Conservation (phyloP, 2,329 filamentous ascomycete genomes). For the Talaromyces piceae region DNA sequence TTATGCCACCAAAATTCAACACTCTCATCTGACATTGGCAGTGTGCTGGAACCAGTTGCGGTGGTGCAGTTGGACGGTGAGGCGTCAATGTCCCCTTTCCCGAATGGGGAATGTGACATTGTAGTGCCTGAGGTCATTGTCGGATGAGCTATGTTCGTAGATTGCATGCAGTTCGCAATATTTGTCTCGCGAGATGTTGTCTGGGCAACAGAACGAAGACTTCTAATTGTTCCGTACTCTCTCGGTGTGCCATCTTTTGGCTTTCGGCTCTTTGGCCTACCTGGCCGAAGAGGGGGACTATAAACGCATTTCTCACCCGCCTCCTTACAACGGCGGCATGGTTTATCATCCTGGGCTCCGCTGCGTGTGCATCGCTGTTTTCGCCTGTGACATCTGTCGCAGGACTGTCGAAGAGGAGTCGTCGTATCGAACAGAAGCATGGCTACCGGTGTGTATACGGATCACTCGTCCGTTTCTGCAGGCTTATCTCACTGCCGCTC, state of each 20-base stretch:
- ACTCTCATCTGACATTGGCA: background rate
- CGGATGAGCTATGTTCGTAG: background rate
- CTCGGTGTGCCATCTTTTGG: background rate
- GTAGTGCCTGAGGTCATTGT: background rate
- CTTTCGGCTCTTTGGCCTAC: background rate
- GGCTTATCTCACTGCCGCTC: background rate
- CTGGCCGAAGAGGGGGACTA: constrained; percentile 2
- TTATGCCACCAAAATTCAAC: background rate
- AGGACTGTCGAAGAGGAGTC: background rate
- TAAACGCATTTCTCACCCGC: constrained; percentile 6
- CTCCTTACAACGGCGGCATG: constrained; percentile 2
- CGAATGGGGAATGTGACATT: background rate
- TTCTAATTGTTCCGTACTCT: background rate
- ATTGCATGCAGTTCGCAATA: background rate
- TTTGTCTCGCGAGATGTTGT: background rate
- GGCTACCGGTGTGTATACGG: background rate
- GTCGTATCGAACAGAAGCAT: background rate
- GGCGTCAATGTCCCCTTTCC: background rate
- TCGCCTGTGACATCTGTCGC: constrained; percentile 5
- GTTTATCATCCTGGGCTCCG: background rate
- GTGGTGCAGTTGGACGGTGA: background rate
- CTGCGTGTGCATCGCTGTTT: constrained; percentile 6
- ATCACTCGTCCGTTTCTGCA: background rate
- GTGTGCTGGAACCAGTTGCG: background rate
- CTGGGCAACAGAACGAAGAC: background rate